Evolutionary conservation across 2,329 filamentous ascomycete genomes (phyloP).

Genomic region (Aspergillus costaricaensis): DNA sequence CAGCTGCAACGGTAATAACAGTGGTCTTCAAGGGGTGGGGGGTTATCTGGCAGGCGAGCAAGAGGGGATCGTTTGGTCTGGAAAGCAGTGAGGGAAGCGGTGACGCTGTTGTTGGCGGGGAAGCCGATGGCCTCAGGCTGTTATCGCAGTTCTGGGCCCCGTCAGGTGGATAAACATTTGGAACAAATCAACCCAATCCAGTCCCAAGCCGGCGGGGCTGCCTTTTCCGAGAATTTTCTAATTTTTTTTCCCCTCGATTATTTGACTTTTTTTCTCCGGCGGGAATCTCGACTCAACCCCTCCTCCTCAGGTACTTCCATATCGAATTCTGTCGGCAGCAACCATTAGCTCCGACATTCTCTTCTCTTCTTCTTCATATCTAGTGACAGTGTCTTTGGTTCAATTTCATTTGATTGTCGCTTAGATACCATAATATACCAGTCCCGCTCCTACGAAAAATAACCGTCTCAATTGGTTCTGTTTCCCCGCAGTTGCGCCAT

Average conservation of each 20-base stretch:
- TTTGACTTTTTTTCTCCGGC: conserved; percentile 7
- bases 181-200: conserved; percentile 12
- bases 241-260: conserved; percentile 12
- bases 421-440: background rate
- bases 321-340: background rate
- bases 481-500: conserved; percentile 21
- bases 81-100: conserved; percentile 17
- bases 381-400: background rate
- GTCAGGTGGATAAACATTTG: conserved; percentile 25
- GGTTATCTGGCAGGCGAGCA: background rate
- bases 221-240: conserved; percentile 14
- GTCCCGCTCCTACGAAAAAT: background rate
- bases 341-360: background rate
- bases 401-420: background rate
- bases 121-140: conserved; percentile 21
- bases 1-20: background rate
- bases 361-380: background rate
- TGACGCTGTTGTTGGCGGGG: conserved; percentile 27
- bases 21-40: background rate
- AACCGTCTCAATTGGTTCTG: background rate
- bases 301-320: background rate
- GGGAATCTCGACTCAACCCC: conserved; percentile 4
- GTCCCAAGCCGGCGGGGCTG: conserved; percentile 21
- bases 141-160: conserved; percentile 18
- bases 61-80: background rate